Percentiles rank a stretch among this genome's conserved stretches.
phyloP scores from a whole-genome alignment of 305 asterid species.

The Plantago coronopus region DNA sequence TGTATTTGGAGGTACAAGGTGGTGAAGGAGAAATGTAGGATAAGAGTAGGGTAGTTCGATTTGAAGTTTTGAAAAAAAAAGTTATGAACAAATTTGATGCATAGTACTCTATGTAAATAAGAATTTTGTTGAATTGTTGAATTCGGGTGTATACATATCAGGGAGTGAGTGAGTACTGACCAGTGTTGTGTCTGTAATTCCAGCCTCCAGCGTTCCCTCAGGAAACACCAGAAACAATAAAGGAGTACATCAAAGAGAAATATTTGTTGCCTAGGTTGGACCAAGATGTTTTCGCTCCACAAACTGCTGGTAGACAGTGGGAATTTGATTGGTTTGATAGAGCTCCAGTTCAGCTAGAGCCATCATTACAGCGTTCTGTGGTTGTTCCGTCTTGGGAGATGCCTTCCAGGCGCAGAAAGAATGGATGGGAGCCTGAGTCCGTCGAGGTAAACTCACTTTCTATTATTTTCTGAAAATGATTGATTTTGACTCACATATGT shows the following conservation, averaged over 20 bases:
- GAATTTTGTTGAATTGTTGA: too few species aligned
- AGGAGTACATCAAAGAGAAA: slow-evolving; percentile 55
- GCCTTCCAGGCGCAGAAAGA: slow-evolving; percentile 68
- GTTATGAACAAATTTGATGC: too few species aligned
- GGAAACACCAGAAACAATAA: slow-evolving; percentile 81
- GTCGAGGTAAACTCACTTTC: slow-evolving; percentile 53
- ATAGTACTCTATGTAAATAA: too few species aligned
- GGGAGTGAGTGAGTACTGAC: too few species aligned
- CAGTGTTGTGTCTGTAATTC: slow-evolving; percentile 24
- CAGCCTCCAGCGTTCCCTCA: slow-evolving; percentile 91
- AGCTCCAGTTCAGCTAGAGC: slow-evolving; percentile 67
- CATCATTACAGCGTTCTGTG: slow-evolving; percentile 72
- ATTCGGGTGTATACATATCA: slow-evolving; percentile 19
- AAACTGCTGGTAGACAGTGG: slow-evolving; percentile 90
- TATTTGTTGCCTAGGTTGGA: slow-evolving; percentile 77
- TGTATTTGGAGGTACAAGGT: too few species aligned
- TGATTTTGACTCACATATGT: too few species aligned
- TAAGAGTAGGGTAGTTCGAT: too few species aligned
- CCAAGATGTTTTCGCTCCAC: slow-evolving; percentile 65
- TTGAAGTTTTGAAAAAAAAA: too few species aligned
- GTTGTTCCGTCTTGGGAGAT: slow-evolving; percentile 88
- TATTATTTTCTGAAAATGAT: background rate
- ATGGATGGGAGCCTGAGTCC: slow-evolving; percentile 84
- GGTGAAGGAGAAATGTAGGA: too few species aligned
- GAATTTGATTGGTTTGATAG: slow-evolving; percentile 95